A percentile compares a stretch with the other conserved stretches of the same genome.
phyloP scores from a whole-genome alignment of 2,329 filamentous ascomycete species.

The Plectosphaerella sp. region DNA sequence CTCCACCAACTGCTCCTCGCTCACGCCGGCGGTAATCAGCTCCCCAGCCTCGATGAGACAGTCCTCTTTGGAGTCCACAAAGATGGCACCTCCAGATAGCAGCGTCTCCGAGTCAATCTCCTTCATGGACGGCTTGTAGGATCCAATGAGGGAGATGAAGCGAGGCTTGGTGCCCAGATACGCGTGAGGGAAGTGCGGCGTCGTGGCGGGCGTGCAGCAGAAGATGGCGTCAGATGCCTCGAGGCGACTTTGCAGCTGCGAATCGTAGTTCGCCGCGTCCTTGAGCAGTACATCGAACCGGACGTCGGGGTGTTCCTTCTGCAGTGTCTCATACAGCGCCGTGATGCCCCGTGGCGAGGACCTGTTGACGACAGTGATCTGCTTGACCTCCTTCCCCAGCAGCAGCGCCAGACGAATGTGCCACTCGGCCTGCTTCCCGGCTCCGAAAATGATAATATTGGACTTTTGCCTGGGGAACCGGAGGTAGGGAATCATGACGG shows the following conservation, averaged over 20 bases:
- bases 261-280: slow-evolving; percentile 8
- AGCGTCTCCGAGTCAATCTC: slow-evolving; percentile 24
- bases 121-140: slow-evolving; percentile 25
- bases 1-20: slow-evolving; percentile 32
- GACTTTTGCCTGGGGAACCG: slow-evolving; percentile 6
- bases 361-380: slow-evolving; percentile 27
- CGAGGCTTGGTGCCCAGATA: slow-evolving; percentile 16
- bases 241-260: slow-evolving; percentile 8
- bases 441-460: slow-evolving; percentile 18
- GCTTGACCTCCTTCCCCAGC: slow-evolving; percentile 27
- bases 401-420: slow-evolving; percentile 62
- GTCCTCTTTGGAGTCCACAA: slow-evolving; percentile 21
- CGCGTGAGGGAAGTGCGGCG: slow-evolving; percentile 20
- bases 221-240: slow-evolving; percentile 21
- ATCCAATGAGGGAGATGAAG: slow-evolving; percentile 24
- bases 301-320: neutral
- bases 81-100: slow-evolving; percentile 14
- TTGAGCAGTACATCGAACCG: neutral
- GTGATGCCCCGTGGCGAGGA: slow-evolving; percentile 11
- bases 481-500: slow-evolving; percentile 56
- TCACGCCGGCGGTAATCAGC: slow-evolving; percentile 23
- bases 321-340: slow-evolving; percentile 7
- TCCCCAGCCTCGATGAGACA: slow-evolving; percentile 25
- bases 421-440: slow-evolving; percentile 46
- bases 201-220: slow-evolving; percentile 24